Conservation (phyloP, 2,329 filamentous ascomycete species). For the Hypoxylon sp. region DNA sequence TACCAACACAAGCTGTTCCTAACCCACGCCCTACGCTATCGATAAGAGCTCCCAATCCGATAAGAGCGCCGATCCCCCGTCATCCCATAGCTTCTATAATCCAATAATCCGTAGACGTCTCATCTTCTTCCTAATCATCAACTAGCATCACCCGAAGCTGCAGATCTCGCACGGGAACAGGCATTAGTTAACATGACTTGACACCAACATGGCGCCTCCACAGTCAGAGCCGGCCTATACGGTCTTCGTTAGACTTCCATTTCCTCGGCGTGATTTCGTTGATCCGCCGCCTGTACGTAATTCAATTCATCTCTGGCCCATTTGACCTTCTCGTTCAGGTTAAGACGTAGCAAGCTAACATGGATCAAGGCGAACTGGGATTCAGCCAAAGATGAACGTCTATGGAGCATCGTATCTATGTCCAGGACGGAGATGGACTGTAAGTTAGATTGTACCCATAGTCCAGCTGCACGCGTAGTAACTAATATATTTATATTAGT, state of each 20-base stretch:
- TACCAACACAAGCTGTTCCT: constrained; percentile 9
- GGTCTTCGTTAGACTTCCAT: constrained; percentile 90
- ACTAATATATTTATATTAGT: constrained; percentile 63
- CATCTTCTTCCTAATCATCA: constrained; percentile 35
- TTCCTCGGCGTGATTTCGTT: constrained; percentile 86
- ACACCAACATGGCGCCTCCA: constrained; percentile 48
- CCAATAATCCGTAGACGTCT: constrained; percentile 1
- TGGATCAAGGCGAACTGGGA: constrained; percentile 84
- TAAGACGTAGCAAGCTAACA: constrained; percentile 46
- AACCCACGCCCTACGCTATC: constrained; percentile 45
- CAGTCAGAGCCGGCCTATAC: constrained; percentile 73
- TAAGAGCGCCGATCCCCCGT: constrained; percentile 35
- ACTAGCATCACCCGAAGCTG: constrained; percentile 22
- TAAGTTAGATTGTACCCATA: constrained; percentile 60
- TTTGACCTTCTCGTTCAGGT: constrained; percentile 23
- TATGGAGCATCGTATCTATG: constrained; percentile 92
- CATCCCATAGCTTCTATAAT: constrained; percentile 19
- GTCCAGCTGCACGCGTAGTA: constrained; percentile 11
- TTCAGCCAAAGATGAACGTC: constrained; percentile 83
- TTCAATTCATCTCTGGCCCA: constrained; percentile 55
- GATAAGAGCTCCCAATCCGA: constrained; percentile 51
- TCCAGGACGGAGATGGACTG: constrained; percentile 90
- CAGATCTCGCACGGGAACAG: constrained; percentile 35
- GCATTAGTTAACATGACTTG: constrained; percentile 43
- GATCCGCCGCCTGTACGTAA: constrained; percentile 83